Evolutionary conservation across 306 rosid genomes (phyloP), one percentile per base, ranked within the genome.

Genomic region (Cucumis melo): DNA sequence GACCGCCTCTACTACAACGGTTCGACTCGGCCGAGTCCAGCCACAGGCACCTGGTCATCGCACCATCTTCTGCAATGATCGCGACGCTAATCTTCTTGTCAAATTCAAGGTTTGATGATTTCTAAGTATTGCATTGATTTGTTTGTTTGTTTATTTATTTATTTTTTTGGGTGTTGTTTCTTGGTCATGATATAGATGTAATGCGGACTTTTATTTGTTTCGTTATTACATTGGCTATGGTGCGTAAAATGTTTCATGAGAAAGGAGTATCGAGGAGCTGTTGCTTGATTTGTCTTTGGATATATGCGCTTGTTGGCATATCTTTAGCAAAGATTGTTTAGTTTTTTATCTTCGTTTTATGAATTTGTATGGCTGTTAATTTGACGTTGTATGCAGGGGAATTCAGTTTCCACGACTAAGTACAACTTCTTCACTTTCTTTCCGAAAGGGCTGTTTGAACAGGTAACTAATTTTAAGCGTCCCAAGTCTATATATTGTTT

Each of bases 381-480:
- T 79, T 59, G 63, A 83, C 77, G 74, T 34, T 89, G 78, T 70
- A 24, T 24, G 17, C 92, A 93, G 98, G 98, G 94, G 50, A 93
- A 93, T 87, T 91, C 96, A 19, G 88, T 93, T 81, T 90, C 98
- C 4, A 93, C 98, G 21, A 93, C 98, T 17, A 93, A 93, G 84
- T 93, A 86, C 87, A 93, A 83, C 87, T 82, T 93, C 76, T 77
- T 93, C 44, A 91, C 97, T 58, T 93, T 91, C 83, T 78, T 93
- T 41, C 98, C 98, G 4, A 93, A 93, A 83, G 98, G 96, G 81
- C 80, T 93, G 83, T 91, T 90, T 84, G 98, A 93, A 87, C 98
- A 93, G 91, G 98, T 93, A 81, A 87, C 77, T 82, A 80, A 73
- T 66, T 75, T 51, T 44, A 57, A 42, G 81, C 41, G 67, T 87